Base-by-base conservation (phyloP, 1,139 yeast genomes). In the Pichia sp. region DNA sequence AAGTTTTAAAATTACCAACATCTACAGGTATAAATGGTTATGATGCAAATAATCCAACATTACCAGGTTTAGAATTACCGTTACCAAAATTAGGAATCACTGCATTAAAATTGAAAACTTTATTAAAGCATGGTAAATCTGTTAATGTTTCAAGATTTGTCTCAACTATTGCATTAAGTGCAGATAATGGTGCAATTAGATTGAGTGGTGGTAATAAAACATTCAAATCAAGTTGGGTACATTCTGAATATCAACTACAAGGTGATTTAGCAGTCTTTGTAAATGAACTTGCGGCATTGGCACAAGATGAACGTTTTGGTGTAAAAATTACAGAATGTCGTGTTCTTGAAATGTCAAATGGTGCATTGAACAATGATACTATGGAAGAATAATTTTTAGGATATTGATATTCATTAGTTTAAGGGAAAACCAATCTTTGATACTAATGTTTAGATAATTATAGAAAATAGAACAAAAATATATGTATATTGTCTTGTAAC, bases 151-250 rank as follows among this genome's bases (percentile, higher is more conserved):
- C 94, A 2, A 81, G 96, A 64, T 95, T 86, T 66, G 74, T 81
- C 57, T 70, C 86, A 45, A 88, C 97, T 3, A 78, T 90, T 45
- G 73, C 81, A 39, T 68, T 86, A 44, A 74, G 81, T 51, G 71
- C 72, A 37, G 47, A 45, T 7, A 77, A 74, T 30, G 70, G 68
- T 56, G 92, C 86, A 63, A 71, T 86, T 30, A 78, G 95, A 64
- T 74, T 90, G 56, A 79, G 94, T 38, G 97, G 96, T 43, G 95
- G 95, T 44, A 66, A 71, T 42, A 74, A 76, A 58, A 74, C 82
- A 27, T 72, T 79, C 50, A 75, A 78, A 49, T 89, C 96, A 56
- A 81, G 89, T 56, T 90, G 94, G 89, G 84, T 86, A 45, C 96
- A 89, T 64, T 87, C 96, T 33, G 71, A 77, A 45, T 79, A 69